Evolutionary conservation across 2,329 filamentous ascomycete genomes (phyloP).

Genomic region (Talaromyces sp.): DNA sequence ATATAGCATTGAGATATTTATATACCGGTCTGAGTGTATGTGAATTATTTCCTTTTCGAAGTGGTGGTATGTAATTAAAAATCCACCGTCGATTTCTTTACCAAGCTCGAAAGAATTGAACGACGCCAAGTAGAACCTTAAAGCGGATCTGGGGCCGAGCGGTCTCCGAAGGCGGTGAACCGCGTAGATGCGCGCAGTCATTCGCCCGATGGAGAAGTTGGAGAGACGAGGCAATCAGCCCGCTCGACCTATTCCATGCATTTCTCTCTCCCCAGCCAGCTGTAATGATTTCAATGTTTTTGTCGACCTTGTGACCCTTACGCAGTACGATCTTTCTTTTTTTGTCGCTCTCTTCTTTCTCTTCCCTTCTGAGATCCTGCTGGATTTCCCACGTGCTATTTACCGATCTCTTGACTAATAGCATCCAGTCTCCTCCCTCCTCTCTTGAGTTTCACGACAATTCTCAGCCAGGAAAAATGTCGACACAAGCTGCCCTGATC

Average conservation of each 20-base stretch:
- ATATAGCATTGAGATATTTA: background rate
- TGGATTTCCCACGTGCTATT: background rate
- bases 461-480: slow-evolving; percentile 26
- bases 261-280: background rate
- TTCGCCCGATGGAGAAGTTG: background rate
- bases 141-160: background rate
- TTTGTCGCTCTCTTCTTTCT: background rate
- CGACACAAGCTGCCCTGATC: slow-evolving; percentile 42
- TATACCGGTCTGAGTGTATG: too few species aligned
- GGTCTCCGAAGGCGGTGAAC: slow-evolving; percentile 12
- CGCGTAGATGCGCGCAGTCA: slow-evolving; percentile 4
- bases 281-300: background rate
- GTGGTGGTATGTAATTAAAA: background rate
- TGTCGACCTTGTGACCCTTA: background rate
- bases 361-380: background rate
- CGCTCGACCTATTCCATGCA: background rate
- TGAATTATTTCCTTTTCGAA: too few species aligned
- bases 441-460: background rate
- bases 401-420: background rate
- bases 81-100: background rate
- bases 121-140: background rate
- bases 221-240: background rate
- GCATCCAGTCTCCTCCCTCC: background rate
- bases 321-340: background rate
- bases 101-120: background rate